Evolutionary conservation across 192 early-diverging fungal species (phyloP), one percentile per base, ranked within the genome.

Genomic region (Thamnidium elegans): DNA sequence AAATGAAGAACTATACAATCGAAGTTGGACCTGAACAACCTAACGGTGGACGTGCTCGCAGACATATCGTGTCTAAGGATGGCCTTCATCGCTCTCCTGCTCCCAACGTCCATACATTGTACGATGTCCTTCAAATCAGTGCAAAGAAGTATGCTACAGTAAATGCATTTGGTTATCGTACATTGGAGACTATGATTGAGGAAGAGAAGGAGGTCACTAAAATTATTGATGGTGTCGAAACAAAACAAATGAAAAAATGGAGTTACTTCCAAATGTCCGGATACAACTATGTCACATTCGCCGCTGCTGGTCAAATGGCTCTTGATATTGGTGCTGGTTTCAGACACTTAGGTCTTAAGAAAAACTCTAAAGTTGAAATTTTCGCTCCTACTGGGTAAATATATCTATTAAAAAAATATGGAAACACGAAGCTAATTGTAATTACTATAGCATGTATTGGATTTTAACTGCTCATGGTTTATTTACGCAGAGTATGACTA

Each of bases 231-330:
- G 87, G 86, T 34, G 70, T 73, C 23, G 79, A 83, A 67, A 68
- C 67, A 21, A 85, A 79, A 46, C 83, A 88, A 58, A 87, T 71
- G 51, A 97, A 97, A 71, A 86, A 58, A 36, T 93, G 91, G 92
- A 89, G 81, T 56, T 93, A 83, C 68, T 90, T 87, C 68, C 80
- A 88, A 66, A 79, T 97, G 62, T 82, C 86, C n/a, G 78, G 67
- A 26, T 97, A 89, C 77, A 61, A 79, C 68, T 95, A 90, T 84
- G 71, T 90, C 70, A 91, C 88, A 44, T 94, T 90, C 61, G 71
- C 71, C n/a, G 88, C 95, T 43, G 87, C 81, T 50, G 72, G 64
- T 55, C 69, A 82, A 17, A 68, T 72, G 30, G 71, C 79, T 6
- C 65, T 74, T 36, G 61, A 75, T 19, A 78, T 94, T 53, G 91